Evolutionary conservation across 2,329 filamentous ascomycete genomes (phyloP), one percentile per base, ranked within the genome.

Genomic region (Apiospora hydei): DNA sequence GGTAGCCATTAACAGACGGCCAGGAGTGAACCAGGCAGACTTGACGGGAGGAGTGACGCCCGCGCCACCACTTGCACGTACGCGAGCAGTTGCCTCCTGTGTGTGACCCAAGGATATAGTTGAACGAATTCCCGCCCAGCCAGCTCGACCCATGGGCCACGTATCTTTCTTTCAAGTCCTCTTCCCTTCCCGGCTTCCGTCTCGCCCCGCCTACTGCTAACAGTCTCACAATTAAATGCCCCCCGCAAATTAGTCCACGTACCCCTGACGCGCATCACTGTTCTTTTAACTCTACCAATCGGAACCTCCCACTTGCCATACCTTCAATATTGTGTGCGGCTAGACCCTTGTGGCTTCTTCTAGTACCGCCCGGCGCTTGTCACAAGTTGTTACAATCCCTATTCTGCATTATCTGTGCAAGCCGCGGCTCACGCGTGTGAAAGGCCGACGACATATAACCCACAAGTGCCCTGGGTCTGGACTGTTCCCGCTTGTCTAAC

Each of bases 231-330:
- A 13, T n/a, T 34, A 41, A 5, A 2, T n/a, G 3, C 51, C 18
- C 57, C 57, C 57, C 21, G 57, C 57, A 64, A 41, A 41, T 14
- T 24, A 64, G 30, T 18, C 57, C 57, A 64, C 34, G 10, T 11
- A 41, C 34, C 57, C 57, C 57, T 64, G 57, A 41, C 11, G 21
- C 57, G 57, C 57, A 64, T 41, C 57, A n/a, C n/a, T 10, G 16
- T 26, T 16, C 26, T 38, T 64, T 64, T 64, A 14, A 41, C 57
- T 64, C 34, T 64, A n/a, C 57, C 57, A 64, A 64, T 64, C 57
- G 57, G 57, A 64, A 64, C 57, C 18, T 41, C 18, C 34, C 57
- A 64, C 34, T 24, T n/a, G 11, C 41, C 34, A 5, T 24, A 64
- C 21, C 30, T 5, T 51, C 49, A n/a, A 2, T 26, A n/a, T n/a